Evolutionary conservation across 2,329 filamentous ascomycete genomes (phyloP).

Genomic region (Alternaria sp.): DNA sequence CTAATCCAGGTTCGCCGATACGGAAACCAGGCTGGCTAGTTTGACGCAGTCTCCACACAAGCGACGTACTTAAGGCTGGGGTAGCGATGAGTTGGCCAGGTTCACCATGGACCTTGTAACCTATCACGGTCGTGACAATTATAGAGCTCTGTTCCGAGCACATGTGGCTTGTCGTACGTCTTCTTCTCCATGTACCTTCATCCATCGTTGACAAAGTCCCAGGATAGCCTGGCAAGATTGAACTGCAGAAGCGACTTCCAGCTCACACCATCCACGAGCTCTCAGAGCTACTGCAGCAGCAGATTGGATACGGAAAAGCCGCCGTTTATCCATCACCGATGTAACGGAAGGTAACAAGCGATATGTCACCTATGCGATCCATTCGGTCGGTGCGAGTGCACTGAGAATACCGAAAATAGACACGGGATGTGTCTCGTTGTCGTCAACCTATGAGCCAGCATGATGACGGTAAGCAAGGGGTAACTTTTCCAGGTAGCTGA

Average conservation of each 20-base stretch:
- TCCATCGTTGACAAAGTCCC: neutral
- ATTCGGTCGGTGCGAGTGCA: neutral
- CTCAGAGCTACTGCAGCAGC: neutral
- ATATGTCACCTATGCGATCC: neutral
- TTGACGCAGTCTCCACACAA: constrained; percentile 8
- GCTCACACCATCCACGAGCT: neutral
- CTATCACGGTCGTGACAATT: neutral
- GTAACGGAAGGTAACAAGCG: neutral
- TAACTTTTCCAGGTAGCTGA: constrained; percentile 1
- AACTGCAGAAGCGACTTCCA: neutral
- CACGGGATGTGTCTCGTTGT: neutral
- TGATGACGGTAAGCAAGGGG: constrained; percentile 14
- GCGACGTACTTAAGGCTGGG: neutral
- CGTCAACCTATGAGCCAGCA: neutral
- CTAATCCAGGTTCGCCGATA: constrained; percentile 12
- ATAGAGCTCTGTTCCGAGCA: neutral
- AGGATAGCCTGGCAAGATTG: neutral
- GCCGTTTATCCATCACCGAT: neutral
- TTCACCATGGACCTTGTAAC: neutral
- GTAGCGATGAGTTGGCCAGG: neutral
- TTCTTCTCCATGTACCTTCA: constrained; percentile 2
- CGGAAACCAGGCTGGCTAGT: constrained; percentile 8
- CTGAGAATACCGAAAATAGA: neutral
- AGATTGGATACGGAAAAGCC: neutral
- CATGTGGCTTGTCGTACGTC: neutral